Percentiles rank a stretch among this genome's conserved stretches.
These are phyloP conservation scores for Pythium angustatum DNA, from an alignment of 352 stramenopile species.

Conservation along the genomic window DNA sequence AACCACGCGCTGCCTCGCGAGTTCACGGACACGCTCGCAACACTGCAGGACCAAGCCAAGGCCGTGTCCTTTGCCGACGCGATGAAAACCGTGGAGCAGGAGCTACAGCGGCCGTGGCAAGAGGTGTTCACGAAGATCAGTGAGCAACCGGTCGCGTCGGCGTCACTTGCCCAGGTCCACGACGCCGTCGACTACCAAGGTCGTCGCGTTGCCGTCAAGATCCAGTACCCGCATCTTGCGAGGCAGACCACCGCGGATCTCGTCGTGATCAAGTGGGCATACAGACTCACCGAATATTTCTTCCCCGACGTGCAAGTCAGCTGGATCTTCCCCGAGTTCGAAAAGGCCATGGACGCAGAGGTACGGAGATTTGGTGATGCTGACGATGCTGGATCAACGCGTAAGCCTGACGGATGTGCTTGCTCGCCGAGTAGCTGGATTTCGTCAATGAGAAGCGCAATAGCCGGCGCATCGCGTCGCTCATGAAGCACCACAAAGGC, in stretches of 20 bases:
- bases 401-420: background rate
- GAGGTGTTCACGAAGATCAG: constrained; percentile 93
- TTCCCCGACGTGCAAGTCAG: constrained; percentile 92
- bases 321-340: constrained; percentile 97
- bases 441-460: constrained; percentile 88
- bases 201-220: constrained; percentile 94
- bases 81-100: constrained; percentile 53
- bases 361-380: constrained; percentile 29
- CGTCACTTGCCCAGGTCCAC: constrained; percentile 96
- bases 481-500: constrained; percentile 51
- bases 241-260: constrained; percentile 78
- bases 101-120: constrained; percentile 67
- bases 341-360: constrained; percentile 69
- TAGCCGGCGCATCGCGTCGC: constrained; percentile 58
- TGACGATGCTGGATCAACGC: no score
- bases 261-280: constrained; percentile 64
- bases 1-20: constrained; percentile 95
- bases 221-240: constrained; percentile 92
- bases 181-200: constrained; percentile 89
- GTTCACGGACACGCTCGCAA: constrained; percentile 91
- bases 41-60: constrained; percentile 93
- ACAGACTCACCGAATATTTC: constrained; percentile 63
- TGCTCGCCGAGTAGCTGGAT: constrained; percentile 51
- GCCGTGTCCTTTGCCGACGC: constrained; percentile 52
- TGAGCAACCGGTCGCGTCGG: constrained; percentile 91